These are phyloP conservation scores for Pleodorina starrii DNA, from an alignment of 139 green algal genomes.

Conservation along the genomic window DNA sequence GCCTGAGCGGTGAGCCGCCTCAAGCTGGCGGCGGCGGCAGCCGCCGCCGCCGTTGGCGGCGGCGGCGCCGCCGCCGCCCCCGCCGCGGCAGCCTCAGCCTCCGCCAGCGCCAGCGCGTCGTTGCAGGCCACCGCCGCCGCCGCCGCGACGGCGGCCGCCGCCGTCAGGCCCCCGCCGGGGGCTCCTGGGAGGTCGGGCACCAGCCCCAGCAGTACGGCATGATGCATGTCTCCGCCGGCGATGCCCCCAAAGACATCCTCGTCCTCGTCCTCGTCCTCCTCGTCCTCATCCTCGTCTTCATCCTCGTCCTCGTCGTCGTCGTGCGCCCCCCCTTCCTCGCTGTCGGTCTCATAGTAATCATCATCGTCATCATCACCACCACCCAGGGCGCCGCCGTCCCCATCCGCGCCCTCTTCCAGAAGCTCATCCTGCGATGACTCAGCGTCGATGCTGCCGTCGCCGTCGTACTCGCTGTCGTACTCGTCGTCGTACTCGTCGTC, in stretches of 20 bases:
- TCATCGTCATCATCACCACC: conserved; percentile 1
- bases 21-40: not conserved
- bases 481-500: no score
- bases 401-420: no score
- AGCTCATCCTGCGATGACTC: no score
- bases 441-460: no score
- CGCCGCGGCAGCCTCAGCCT: not conserved
- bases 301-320: conserved; percentile 72
- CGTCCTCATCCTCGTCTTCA: conserved; percentile 63
- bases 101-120: not conserved
- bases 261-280: conserved; percentile 8
- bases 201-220: not conserved
- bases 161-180: not conserved
- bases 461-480: no score
- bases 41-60: not conserved
- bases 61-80: not conserved
- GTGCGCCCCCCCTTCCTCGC: conserved; percentile 3
- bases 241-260: not conserved
- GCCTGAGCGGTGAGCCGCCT: not conserved
- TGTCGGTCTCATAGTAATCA: not conserved
- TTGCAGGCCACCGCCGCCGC: conserved; percentile 13
- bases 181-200: not conserved
- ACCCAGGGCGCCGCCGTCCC: no score
- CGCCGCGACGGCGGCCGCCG: not conserved
- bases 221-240: not conserved